phyloP scores from a whole-genome alignment of 257 asterid species.

The Thymus mandschuricus region DNA sequence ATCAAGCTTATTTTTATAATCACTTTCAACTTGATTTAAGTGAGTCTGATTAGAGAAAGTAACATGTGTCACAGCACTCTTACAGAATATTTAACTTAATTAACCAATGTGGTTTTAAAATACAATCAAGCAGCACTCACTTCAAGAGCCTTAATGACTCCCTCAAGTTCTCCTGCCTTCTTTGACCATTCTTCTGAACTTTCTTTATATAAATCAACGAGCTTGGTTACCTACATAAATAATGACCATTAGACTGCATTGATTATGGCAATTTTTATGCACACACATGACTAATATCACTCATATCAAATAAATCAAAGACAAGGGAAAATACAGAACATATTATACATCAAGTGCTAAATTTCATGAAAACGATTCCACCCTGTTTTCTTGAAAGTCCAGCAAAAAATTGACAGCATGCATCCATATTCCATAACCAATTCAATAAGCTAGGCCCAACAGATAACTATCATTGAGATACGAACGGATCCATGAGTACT shows the following conservation, averaged over 20 bases:
- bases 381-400: background rate
- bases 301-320: background rate
- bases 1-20: conserved; percentile 75
- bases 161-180: conserved; percentile 97
- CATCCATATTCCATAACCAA: background rate
- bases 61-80: conserved; percentile 26
- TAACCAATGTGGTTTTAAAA: conserved; percentile 16
- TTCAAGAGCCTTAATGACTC: conserved; percentile 94
- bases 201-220: conserved; percentile 84
- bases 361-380: conserved; percentile 8
- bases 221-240: conserved; percentile 58
- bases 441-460: conserved; percentile 18
- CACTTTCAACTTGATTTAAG: conserved; percentile 71
- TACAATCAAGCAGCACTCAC: conserved; percentile 42
- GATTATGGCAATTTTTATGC: background rate
- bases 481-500: background rate
- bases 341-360: conserved; percentile 4
- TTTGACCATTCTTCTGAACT: conserved; percentile 95
- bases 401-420: background rate
- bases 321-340: background rate
- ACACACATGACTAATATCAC: background rate
- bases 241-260: conserved; percentile 12
- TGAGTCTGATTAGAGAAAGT: conserved; percentile 57
- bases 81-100: conserved; percentile 6
- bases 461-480: background rate